phyloP scores from a whole-genome alignment of 1,139 yeast genomes.

The Kurtzmaniella natalensis region DNA sequence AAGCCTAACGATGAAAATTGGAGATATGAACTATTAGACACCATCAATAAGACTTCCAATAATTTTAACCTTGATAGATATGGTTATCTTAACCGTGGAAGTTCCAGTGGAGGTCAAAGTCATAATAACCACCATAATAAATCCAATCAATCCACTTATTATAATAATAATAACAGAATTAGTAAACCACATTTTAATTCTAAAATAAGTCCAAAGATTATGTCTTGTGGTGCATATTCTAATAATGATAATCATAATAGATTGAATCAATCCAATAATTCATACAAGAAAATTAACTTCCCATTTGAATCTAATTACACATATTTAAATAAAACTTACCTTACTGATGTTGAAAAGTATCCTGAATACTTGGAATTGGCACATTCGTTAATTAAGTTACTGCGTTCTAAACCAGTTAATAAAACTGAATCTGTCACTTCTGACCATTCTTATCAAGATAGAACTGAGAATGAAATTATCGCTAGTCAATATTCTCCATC shows the following conservation, averaged over 20 bases:
- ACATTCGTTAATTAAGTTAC: conserved; percentile 38
- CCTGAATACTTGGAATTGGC: conserved; percentile 50
- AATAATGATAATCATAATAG: conserved; percentile 3
- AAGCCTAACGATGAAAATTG: conserved; percentile 47
- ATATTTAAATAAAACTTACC: conserved; percentile 42
- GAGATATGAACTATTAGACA: conserved; percentile 40
- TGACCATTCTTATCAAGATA: background rate
- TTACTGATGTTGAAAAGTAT: conserved; percentile 41
- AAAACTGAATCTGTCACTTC: background rate
- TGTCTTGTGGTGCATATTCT: conserved; percentile 15
- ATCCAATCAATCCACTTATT: conserved; percentile 5
- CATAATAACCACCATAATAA: conserved; percentile 8
- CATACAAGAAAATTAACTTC: conserved; percentile 42
- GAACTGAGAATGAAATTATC: background rate
- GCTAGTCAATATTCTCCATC: no score
- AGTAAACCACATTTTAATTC: conserved; percentile 39
- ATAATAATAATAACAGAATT: conserved; percentile 3
- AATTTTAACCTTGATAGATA: conserved; percentile 27
- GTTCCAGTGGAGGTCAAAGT: conserved; percentile 8
- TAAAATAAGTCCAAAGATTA: conserved; percentile 33
- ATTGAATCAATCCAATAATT: conserved; percentile 6
- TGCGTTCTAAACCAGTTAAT: conserved; percentile 15
- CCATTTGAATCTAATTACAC: conserved; percentile 56
- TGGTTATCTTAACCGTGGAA: conserved; percentile 21
- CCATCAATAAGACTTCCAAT: conserved; percentile 30